phyloP scores from a whole-genome alignment of 1,139 yeast genomes.

The Sugiyamaella grinbergsii region DNA sequence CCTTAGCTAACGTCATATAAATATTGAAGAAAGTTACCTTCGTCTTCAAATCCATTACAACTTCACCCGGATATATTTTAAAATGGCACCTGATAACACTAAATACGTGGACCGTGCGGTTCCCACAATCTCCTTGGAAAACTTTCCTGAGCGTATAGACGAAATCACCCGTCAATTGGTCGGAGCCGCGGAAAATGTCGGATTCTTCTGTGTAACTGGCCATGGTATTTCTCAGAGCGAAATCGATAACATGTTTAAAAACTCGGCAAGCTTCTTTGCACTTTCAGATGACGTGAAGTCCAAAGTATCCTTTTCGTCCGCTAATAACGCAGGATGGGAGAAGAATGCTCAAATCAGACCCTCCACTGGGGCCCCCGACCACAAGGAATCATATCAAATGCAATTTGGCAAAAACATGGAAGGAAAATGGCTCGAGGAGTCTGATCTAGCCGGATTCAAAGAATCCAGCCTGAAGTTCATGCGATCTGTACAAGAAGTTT shows the following conservation, averaged over 20 bases:
- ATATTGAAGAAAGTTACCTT: too few species aligned
- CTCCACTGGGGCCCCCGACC: slow-evolving; percentile 14
- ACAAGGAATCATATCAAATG: slow-evolving; percentile 19
- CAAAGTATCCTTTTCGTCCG: slow-evolving; percentile 14
- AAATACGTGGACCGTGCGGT: neutral
- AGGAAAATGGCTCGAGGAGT: neutral
- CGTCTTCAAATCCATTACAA: too few species aligned
- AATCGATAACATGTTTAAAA: slow-evolving; percentile 11
- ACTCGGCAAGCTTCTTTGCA: slow-evolving; percentile 16
- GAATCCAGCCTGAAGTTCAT: slow-evolving; percentile 13
- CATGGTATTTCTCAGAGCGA: slow-evolving; percentile 16
- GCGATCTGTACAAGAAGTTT: slow-evolving; percentile 7
- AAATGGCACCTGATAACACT: neutral
- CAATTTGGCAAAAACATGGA: slow-evolving; percentile 15
- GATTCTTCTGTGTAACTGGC: slow-evolving; percentile 16
- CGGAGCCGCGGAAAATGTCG: slow-evolving; percentile 17
- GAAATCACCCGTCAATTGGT: slow-evolving; percentile 5
- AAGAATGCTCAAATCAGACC: neutral
- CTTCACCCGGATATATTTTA: neutral
- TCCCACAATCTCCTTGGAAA: neutral
- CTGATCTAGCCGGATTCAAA: neutral
- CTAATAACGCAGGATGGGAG: neutral
- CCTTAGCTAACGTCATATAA: too few species aligned
- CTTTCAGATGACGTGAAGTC: slow-evolving; percentile 16
- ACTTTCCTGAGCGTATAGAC: neutral